Conservation (phyloP, 805 yeast species). For the Saccharomycopsis sp. region DNA sequence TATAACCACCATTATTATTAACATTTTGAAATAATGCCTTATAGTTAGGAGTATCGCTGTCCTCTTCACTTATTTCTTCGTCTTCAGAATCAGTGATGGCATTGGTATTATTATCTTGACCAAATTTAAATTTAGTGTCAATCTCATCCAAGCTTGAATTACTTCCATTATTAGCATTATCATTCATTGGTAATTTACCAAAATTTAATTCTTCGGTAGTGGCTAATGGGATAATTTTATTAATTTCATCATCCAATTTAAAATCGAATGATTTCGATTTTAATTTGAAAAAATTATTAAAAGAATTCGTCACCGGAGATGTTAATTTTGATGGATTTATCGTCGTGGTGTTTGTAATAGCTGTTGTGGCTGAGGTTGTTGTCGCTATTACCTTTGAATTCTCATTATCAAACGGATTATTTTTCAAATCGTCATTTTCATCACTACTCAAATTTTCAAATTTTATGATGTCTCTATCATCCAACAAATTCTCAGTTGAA, state of each 20-base stretch:
- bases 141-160: background rate
- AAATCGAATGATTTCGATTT: conserved; percentile 9
- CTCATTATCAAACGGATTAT: conserved; percentile 10
- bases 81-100: background rate
- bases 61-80: conserved; percentile 3
- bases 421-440: conserved; percentile 11
- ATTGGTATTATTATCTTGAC: background rate
- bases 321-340: conserved; percentile 5
- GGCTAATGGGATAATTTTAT: conserved; percentile 9
- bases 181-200: background rate
- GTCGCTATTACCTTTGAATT: background rate
- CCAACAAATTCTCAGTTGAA: conserved; percentile 3
- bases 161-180: background rate
- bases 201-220: background rate
- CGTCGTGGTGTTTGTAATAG: background rate
- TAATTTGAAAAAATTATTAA: conserved; percentile 11
- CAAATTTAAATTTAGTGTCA: background rate
- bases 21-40: conserved; percentile 27
- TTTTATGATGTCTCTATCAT: conserved; percentile 1
- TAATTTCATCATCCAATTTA: conserved; percentile 11
- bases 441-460: conserved; percentile 6
- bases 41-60: conserved; percentile 26
- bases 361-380: background rate
- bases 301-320: conserved; percentile 5
- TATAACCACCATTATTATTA: conserved; percentile 7